Conservation (phyloP, 2,329 filamentous ascomycete genomes). For the Chaetomium olivaceum region DNA sequence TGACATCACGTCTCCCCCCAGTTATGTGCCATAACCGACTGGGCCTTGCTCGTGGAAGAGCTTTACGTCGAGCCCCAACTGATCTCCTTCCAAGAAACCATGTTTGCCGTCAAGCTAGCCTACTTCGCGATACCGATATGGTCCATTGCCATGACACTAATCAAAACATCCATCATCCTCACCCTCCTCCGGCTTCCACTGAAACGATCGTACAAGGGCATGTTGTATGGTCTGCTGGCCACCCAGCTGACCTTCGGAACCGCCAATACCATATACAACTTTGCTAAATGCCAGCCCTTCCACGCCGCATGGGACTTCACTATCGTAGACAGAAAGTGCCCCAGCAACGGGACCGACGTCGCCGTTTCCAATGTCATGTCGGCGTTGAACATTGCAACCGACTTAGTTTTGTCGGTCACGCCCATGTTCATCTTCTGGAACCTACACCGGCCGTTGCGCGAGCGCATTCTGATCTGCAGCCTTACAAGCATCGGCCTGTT, state of each 20-base stretch:
- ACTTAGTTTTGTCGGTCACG: conserved; percentile 24
- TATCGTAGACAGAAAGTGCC: background rate
- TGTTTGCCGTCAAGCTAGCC: conserved; percentile 12
- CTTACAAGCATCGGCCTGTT: conserved; percentile 27
- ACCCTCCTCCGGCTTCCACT: conserved; percentile 25
- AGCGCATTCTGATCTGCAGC: conserved; percentile 28
- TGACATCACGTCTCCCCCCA: background rate
- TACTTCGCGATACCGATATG: conserved; percentile 28
- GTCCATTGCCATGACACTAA: conserved; percentile 25
- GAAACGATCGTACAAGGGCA: background rate
- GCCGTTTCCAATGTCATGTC: conserved; percentile 21
- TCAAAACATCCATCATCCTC: conserved; percentile 26
- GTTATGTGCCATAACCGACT: conserved; percentile 24
- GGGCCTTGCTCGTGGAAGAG: conserved; percentile 18
- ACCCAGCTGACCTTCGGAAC: conserved; percentile 20
- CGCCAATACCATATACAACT: conserved; percentile 22
- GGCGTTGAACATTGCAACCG: conserved; percentile 25
- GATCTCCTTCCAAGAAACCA: conserved; percentile 6
- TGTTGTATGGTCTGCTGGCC: conserved; percentile 18
- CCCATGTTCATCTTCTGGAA: conserved; percentile 28
- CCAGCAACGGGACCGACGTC: conserved; percentile 10
- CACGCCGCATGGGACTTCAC: conserved; percentile 24
- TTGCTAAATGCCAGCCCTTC: conserved; percentile 24
- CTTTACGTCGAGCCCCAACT: conserved; percentile 11
- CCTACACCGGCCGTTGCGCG: conserved; percentile 25